Percentiles rank a stretch among this genome's conserved stretches.
Evolutionary conservation across 108 stramenopile genomes (phyloP).

Genomic region (Stephanodiscus minutulus): DNA sequence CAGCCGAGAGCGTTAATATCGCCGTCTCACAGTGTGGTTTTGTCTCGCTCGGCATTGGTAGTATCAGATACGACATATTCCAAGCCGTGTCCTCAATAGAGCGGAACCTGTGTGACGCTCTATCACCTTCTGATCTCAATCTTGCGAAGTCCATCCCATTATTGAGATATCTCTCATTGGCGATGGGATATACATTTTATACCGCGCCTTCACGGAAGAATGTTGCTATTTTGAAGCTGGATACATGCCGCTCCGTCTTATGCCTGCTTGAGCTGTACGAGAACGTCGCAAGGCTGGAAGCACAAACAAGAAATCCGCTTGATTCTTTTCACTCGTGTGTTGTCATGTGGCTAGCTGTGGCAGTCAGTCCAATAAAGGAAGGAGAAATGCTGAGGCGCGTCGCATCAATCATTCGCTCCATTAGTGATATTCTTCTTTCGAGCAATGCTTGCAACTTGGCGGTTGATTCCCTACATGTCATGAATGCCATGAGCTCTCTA

Average conservation of each 20-base stretch:
- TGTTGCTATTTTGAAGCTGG: conserved; percentile 41
- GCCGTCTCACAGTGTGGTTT: conserved; percentile 66
- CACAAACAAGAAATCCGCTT: conserved; percentile 7
- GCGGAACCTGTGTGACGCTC: conserved; percentile 11
- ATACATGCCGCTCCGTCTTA: conserved; percentile 27
- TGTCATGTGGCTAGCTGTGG: conserved; percentile 53
- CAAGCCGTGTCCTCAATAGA: conserved; percentile 44
- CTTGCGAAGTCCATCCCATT: conserved; percentile 6
- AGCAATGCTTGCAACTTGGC: conserved; percentile 2
- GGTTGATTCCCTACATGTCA: conserved; percentile 25
- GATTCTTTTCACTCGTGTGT: conserved; percentile 40
- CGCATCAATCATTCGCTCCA: conserved; percentile 10
- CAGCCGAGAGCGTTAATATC: conserved; percentile 59
- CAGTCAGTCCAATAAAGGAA: conserved; percentile 20
- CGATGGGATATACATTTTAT: conserved; percentile 57
- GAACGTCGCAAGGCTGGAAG: conserved; percentile 19
- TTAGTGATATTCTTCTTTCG: conserved; percentile 25
- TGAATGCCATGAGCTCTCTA: conserved; percentile 27
- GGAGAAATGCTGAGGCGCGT: conserved; percentile 24
- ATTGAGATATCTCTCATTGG: conserved; percentile 45
- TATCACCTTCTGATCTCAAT: conserved; percentile 5
- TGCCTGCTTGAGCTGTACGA: conserved; percentile 41
- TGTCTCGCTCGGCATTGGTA: conserved; percentile 65
- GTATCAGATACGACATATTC: conserved; percentile 60
- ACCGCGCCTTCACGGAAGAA: conserved; percentile 35